phyloP scores from a whole-genome alignment of 2,329 filamentous ascomycete genomes.

The Fonsecaea nubica region DNA sequence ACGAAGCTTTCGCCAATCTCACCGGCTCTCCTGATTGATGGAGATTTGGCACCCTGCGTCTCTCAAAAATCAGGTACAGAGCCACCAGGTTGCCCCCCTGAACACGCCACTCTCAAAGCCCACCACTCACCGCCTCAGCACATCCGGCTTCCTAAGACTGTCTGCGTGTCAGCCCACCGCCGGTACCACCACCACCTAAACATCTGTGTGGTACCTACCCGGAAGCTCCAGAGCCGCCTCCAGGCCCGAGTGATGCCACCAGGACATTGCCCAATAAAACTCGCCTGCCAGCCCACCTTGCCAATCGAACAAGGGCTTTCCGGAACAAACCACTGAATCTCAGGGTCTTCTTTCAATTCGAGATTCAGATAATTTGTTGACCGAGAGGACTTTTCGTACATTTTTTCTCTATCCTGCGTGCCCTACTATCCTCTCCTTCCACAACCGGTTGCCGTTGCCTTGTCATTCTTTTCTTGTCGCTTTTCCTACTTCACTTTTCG shows the following conservation, averaged over 20 bases:
- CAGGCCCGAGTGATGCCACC: slow-evolving; percentile 37
- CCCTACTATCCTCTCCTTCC: not conserved
- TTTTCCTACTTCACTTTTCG: not conserved
- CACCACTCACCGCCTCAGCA: slow-evolving; percentile 8
- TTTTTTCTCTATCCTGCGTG: not conserved
- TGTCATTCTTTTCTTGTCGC: not conserved
- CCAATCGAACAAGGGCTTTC: slow-evolving; percentile 24
- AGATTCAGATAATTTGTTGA: slow-evolving; percentile 18
- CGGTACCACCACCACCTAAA: slow-evolving; percentile 1
- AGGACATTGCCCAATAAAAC: slow-evolving; percentile 30
- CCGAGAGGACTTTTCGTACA: not conserved
- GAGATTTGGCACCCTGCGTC: not conserved
- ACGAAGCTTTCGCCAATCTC: not conserved
- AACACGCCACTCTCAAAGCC: slow-evolving; percentile 6
- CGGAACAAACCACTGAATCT: slow-evolving; percentile 7
- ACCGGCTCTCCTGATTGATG: slow-evolving; percentile 3
- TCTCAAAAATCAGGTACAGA: not conserved
- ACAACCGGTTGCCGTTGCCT: not conserved
- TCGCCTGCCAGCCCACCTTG: slow-evolving; percentile 16
- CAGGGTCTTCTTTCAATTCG: slow-evolving; percentile 7
- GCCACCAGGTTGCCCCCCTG: not conserved
- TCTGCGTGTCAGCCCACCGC: slow-evolving; percentile 25
- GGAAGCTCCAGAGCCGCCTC: slow-evolving; percentile 22
- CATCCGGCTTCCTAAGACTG: not conserved
- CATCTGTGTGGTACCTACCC: slow-evolving; percentile 1